A percentile compares a stretch with the other conserved stretches of the same genome.
phyloP scores from a whole-genome alignment of 306 rosid species.

The Fragaria iinumae region DNA sequence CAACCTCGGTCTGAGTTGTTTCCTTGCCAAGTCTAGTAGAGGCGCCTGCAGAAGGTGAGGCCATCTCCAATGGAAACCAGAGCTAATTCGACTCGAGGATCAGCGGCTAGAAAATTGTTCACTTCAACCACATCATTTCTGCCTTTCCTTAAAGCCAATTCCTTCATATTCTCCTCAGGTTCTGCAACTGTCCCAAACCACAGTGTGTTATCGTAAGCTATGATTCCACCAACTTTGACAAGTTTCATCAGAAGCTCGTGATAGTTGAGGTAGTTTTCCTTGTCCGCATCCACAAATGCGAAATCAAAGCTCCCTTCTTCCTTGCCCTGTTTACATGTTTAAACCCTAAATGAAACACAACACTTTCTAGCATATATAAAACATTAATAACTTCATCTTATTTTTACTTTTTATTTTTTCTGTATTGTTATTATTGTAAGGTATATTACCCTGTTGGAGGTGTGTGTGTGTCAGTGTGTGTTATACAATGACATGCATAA shows the following conservation, averaged over 20 bases:
- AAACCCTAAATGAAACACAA: neutral
- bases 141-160: neutral
- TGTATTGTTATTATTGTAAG: too few species aligned
- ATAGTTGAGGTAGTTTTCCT: slow-evolving; percentile 36
- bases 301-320: slow-evolving; percentile 53
- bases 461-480: too few species aligned
- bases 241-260: slow-evolving; percentile 49
- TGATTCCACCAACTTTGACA: slow-evolving; percentile 53
- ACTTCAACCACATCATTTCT: slow-evolving; percentile 27
- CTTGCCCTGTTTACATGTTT: slow-evolving; percentile 23
- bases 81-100: slow-evolving; percentile 39
- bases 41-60: slow-evolving; percentile 43
- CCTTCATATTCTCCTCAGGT: slow-evolving; percentile 24
- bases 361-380: too few species aligned
- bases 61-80: slow-evolving; percentile 54
- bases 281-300: slow-evolving; percentile 59
- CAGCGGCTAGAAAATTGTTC: slow-evolving; percentile 38
- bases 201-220: slow-evolving; percentile 60
- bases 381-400: too few species aligned
- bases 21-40: slow-evolving; percentile 2
- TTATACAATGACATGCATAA: too few species aligned
- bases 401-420: too few species aligned
- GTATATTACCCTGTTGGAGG: too few species aligned
- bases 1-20: neutral
- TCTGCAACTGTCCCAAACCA: slow-evolving; percentile 52